Conservation (phyloP, 148 eudicot genomes). For the Amaranthus cruentus region DNA sequence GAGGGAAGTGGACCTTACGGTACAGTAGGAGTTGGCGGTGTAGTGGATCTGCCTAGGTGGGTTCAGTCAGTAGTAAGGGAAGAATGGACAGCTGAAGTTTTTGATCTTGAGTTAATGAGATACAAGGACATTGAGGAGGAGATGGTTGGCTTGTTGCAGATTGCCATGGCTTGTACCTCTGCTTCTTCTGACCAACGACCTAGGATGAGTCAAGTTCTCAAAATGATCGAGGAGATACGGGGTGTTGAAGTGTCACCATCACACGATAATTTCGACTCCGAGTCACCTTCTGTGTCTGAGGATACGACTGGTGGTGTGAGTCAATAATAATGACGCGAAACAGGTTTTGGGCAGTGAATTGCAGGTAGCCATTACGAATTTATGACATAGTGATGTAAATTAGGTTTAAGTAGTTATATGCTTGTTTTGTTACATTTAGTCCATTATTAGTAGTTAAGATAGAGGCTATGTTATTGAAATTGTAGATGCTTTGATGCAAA, state of each 20-base stretch:
- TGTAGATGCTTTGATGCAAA: conserved; percentile 10
- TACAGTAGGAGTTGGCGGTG: conserved; percentile 47
- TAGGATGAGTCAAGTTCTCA: conserved; percentile 58
- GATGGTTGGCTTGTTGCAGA: conserved; percentile 85
- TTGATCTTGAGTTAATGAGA: conserved; percentile 93
- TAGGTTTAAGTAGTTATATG: conserved; percentile 16
- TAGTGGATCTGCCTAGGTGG: conserved; percentile 84
- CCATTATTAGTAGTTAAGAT: neutral
- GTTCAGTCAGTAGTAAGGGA: conserved; percentile 93
- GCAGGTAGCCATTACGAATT: neutral
- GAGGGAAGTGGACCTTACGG: conserved; percentile 53
- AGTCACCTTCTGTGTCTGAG: conserved; percentile 58
- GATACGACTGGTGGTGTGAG: conserved; percentile 39
- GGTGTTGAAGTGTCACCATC: conserved; percentile 66
- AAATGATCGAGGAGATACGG: conserved; percentile 72
- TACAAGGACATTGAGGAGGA: conserved; percentile 93
- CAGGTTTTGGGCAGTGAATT: neutral
- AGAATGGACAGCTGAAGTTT: conserved; percentile 98
- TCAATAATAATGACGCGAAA: conserved; percentile 34
- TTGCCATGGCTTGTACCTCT: conserved; percentile 72
- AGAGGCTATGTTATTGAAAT: conserved; percentile 13
- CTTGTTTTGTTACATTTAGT: conserved; percentile 1
- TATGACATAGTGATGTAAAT: conserved; percentile 20
- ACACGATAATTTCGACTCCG: conserved; percentile 46
- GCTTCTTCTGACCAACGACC: conserved; percentile 70